Percentiles rank a stretch among this genome's conserved stretches.
Conservation (phyloP, 1,284 basidiomycete genomes). For the Fomes fomentarius region DNA sequence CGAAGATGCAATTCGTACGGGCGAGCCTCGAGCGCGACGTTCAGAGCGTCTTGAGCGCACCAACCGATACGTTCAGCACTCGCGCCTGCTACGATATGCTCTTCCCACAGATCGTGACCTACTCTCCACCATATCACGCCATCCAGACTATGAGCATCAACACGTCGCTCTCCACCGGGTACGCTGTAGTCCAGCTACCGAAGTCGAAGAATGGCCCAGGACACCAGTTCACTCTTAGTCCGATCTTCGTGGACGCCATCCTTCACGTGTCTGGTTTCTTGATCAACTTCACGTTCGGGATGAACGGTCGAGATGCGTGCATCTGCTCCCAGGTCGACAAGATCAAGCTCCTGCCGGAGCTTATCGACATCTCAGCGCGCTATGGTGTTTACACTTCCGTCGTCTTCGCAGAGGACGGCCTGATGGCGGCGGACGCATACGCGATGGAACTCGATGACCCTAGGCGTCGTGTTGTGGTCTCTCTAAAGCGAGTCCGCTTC, state of each 20-base stretch:
- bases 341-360: conserved; percentile 46
- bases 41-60: conserved; percentile 33
- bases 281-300: conserved; percentile 55
- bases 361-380: conserved; percentile 42
- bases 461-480: conserved; percentile 48
- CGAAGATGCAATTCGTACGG: conserved; percentile 43
- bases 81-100: conserved; percentile 64
- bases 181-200: conserved; percentile 51
- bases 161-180: conserved; percentile 52
- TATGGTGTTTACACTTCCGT: conserved; percentile 59
- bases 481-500: conserved; percentile 59
- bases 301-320: conserved; percentile 49
- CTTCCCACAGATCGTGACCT: conserved; percentile 69
- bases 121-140: conserved; percentile 58
- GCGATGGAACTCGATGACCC: conserved; percentile 43
- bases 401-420: conserved; percentile 40
- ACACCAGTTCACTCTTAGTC: conserved; percentile 47
- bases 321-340: conserved; percentile 62
- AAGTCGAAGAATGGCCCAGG: conserved; percentile 27
- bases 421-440: conserved; percentile 52
- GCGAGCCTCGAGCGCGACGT: conserved; percentile 41
- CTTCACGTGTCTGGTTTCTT: conserved; percentile 73
- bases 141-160: conserved; percentile 57
- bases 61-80: conserved; percentile 53
- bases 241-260: conserved; percentile 68